A percentile compares a stretch with the other conserved stretches of the same genome.
Evolutionary conservation across 2,329 filamentous ascomycete genomes (phyloP).

Genomic region (Fusarium hainanense): DNA sequence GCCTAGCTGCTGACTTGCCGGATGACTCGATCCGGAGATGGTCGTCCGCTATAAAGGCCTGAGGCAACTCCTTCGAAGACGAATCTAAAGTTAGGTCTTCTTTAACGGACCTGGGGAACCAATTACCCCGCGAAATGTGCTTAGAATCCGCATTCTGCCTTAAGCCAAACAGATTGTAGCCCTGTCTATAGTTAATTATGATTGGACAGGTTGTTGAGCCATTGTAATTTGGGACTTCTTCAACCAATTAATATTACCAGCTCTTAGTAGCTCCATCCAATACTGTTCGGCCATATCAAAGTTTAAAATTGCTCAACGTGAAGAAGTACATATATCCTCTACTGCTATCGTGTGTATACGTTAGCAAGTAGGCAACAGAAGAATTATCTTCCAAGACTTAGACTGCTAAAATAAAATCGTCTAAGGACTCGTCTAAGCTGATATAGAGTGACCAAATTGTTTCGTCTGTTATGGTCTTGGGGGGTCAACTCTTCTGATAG

Average conservation of each 20-base stretch:
- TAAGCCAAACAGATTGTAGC: not conserved
- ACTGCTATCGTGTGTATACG: not conserved
- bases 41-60: slow-evolving; percentile 1
- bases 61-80: slow-evolving; percentile 8
- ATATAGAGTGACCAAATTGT: too few species aligned
- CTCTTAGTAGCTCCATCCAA: not conserved
- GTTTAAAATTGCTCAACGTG: not conserved
- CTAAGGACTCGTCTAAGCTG: too few species aligned
- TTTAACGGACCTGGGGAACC: slow-evolving; percentile 4
- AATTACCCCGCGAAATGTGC: slow-evolving; percentile 29
- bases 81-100: not conserved
- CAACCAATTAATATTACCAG: not conserved
- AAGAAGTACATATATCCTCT: not conserved
- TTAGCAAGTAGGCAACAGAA: too few species aligned
- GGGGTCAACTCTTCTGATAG: too few species aligned
- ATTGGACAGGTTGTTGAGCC: slow-evolving; percentile 10
- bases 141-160: slow-evolving; percentile 1
- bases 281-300: too few species aligned
- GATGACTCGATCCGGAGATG: slow-evolving; percentile 30
- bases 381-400: too few species aligned
- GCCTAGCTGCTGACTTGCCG: slow-evolving; percentile 7
- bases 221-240: not conserved
- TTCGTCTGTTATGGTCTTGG: too few species aligned
- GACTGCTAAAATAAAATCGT: too few species aligned
- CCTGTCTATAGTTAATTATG: not conserved